Percentiles rank a stretch among this genome's conserved stretches.
These are phyloP conservation scores for Rhynchosporium agropyri DNA, from an alignment of 2,329 filamentous ascomycete species.

Conservation along the genomic window DNA sequence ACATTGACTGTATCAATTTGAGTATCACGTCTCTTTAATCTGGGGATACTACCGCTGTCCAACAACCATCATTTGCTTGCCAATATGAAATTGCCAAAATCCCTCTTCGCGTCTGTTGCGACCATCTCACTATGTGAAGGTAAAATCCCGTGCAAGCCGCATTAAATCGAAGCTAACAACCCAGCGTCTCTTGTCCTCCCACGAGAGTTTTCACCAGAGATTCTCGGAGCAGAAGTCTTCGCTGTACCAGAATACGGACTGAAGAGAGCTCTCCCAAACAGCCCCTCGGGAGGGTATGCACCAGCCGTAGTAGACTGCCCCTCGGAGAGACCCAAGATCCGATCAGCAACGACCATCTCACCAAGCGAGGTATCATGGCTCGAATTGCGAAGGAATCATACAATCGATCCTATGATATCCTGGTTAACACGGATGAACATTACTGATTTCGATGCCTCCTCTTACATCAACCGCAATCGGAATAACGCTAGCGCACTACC, in stretches of 20 bases:
- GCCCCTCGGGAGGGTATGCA: conserved; percentile 66
- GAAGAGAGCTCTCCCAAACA: conserved; percentile 41
- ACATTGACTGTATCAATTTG: background rate
- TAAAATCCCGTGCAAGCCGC: background rate
- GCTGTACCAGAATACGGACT: conserved; percentile 28
- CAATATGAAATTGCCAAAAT: conserved; percentile 11
- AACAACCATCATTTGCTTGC: background rate
- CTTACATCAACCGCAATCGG: conserved; percentile 66
- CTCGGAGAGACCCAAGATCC: conserved; percentile 66
- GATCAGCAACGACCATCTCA: conserved; percentile 65
- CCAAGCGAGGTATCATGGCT: conserved; percentile 75
- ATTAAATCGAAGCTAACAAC: conserved; percentile 10
- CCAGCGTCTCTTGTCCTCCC: conserved; percentile 26
- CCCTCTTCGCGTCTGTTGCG: conserved; percentile 10
- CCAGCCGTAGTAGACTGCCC: conserved; percentile 72
- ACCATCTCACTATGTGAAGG: conserved; percentile 15
- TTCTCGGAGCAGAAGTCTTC: conserved; percentile 34
- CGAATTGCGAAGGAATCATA: conserved; percentile 68
- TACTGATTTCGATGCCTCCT: conserved; percentile 72
- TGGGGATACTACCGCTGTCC: background rate
- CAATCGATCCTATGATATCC: conserved; percentile 72
- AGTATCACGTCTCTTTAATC: background rate
- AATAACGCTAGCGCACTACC: conserved; percentile 60
- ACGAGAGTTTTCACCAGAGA: conserved; percentile 34
- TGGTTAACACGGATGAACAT: conserved; percentile 75